Conservation (phyloP, 768 basidiomycete species). For the Dioszegia aurantiaca region DNA sequence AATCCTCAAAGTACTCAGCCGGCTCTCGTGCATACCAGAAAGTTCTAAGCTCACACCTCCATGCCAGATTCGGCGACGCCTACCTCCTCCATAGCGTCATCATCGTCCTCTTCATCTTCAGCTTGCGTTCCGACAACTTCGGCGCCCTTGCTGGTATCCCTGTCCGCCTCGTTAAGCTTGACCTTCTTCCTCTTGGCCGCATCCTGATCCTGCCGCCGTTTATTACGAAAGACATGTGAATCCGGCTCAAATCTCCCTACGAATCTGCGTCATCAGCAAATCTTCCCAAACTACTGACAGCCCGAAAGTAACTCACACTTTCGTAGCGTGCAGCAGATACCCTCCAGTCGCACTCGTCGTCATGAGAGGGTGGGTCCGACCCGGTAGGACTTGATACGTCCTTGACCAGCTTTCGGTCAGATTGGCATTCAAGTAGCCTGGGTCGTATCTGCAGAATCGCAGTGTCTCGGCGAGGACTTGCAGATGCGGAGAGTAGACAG, state of each 20-base stretch:
- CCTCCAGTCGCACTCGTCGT: conserved; percentile 83
- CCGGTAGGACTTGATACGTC: conserved; percentile 91
- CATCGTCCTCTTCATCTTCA: background rate
- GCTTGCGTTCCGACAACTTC: conserved; percentile 58
- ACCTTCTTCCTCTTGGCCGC: conserved; percentile 31
- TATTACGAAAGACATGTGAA: conserved; percentile 3
- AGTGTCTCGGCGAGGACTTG: conserved; percentile 81
- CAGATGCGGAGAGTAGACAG: conserved; percentile 77
- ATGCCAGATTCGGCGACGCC: too few species aligned
- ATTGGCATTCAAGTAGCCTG: conserved; percentile 70
- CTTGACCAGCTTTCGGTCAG: conserved; percentile 84
- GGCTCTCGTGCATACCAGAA: too few species aligned
- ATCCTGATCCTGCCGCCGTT: conserved; percentile 10
- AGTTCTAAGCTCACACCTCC: too few species aligned
- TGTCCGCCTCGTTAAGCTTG: conserved; percentile 16
- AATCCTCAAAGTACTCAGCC: too few species aligned
- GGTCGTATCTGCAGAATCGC: conserved; percentile 63
- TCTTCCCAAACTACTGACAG: conserved; percentile 80
- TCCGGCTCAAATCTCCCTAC: background rate
- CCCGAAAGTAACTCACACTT: conserved; percentile 60
- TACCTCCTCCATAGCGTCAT: conserved; percentile 1
- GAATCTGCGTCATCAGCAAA: conserved; percentile 7
- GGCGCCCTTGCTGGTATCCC: conserved; percentile 7
- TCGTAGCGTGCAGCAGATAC: conserved; percentile 77
- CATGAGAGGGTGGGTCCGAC: conserved; percentile 94